Evolutionary conservation across 1,284 basidiomycete species (phyloP), one percentile per base, ranked within the genome.

Genomic region (Cutaneotrichosporon curvatum): DNA sequence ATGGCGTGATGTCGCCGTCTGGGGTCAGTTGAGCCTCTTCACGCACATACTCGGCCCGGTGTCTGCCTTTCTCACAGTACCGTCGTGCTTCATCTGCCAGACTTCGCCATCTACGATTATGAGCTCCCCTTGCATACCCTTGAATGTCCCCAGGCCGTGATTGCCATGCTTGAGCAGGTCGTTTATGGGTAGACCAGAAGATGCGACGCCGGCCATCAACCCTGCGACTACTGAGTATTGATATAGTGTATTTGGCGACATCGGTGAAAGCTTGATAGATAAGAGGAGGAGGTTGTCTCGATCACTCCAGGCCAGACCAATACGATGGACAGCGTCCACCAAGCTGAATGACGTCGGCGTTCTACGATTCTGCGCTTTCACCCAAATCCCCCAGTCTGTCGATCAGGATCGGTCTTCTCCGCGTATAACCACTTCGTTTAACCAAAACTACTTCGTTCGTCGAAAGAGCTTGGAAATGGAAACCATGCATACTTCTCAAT

Each of bases 51-150:
- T 22, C 11, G 36, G 15, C 12, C 25, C 25, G 7, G 25, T 28
- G 30, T 47, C 41, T 9, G 42, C 40, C 2, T 38, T 38, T 1
- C 35, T 37, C 16, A 50, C 42, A 3, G 33, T 50, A 19, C 52
- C 52, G 43, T 54, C 52, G 36, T 45, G 43, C 33, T 33, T 38
- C 48, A 54, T 54, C 31, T 41, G 51, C 37, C 40, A 53, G 8
- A 28, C 47, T 7, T 44, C 37, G 23, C 51, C 47, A 47, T 53
- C 41, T 16, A 46, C 28, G 3, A 53, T 38, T 34, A 53, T 44
- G 23, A 53, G 42, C 42, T 53, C 51, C 37, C 51, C 51, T 14
- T 22, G 31, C 36, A 53, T 43, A 20, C 25, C 37, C 5, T 39
- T 35, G 18, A 46, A 53, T 5, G 51, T 53, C 18, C 51, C 51